Evolutionary conservation across 768 basidiomycete genomes (phyloP).

Genomic region (Mycena maculata): DNA sequence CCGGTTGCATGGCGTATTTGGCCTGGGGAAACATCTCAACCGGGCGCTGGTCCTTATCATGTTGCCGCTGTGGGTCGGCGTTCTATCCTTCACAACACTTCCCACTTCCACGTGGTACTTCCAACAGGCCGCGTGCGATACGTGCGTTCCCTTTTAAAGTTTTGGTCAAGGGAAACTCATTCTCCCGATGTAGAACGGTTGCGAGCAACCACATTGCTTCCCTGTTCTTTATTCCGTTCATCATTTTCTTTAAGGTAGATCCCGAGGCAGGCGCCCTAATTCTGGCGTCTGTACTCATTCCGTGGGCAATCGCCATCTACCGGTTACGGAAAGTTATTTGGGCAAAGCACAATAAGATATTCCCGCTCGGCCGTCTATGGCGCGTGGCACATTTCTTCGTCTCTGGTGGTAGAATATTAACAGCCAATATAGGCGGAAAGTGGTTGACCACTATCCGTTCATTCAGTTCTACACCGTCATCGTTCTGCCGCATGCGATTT

Average conservation of each 20-base stretch:
- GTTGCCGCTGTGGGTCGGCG: constrained; percentile 26
- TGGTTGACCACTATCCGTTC: constrained; percentile 26
- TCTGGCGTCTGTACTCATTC: neutral
- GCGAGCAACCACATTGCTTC: constrained; percentile 25
- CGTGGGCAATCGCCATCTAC: constrained; percentile 28
- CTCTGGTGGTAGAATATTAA: too few relatives aligned
- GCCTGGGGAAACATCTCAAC: constrained; percentile 21
- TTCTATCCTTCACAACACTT: constrained; percentile 17
- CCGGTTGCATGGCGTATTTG: constrained; percentile 28
- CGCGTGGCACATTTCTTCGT: neutral
- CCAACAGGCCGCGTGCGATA: constrained; percentile 33
- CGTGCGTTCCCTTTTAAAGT: constrained; percentile 2
- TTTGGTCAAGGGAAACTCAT: too few relatives aligned
- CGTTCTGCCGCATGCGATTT: constrained; percentile 23
- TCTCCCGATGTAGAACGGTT: neutral
- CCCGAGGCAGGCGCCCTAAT: constrained; percentile 4
- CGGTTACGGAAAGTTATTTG: constrained; percentile 31
- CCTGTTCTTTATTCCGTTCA: constrained; percentile 34
- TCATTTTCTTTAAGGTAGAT: constrained; percentile 15
- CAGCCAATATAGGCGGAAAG: constrained; percentile 27
- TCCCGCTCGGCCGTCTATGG: constrained; percentile 28
- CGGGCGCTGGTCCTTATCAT: constrained; percentile 27
- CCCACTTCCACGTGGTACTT: constrained; percentile 22
- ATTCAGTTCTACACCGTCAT: constrained; percentile 30
- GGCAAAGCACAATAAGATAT: constrained; percentile 14